These are phyloP conservation scores for Colletotrichum liaoningense DNA, from an alignment of 2,329 filamentous ascomycete genomes.

Conservation along the genomic window DNA sequence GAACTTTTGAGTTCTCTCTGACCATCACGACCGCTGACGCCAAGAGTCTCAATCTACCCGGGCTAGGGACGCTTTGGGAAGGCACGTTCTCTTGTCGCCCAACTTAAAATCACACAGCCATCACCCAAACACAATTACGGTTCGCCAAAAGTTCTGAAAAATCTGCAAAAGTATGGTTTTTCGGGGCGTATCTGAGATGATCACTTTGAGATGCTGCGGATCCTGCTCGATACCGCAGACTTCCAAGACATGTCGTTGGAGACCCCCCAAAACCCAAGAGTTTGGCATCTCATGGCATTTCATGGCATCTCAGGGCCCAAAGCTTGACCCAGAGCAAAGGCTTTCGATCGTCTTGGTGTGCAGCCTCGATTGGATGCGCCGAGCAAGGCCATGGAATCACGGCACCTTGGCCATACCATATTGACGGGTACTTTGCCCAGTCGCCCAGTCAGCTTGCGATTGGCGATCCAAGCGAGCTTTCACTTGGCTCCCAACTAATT, in stretches of 20 bases:
- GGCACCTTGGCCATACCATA: conserved; percentile 25
- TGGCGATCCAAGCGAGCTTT: conserved; percentile 28
- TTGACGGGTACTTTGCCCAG: conserved; percentile 5
- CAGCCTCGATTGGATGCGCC: conserved; percentile 16
- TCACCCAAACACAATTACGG: neutral
- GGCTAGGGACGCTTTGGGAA: conserved; percentile 13
- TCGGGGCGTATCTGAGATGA: neutral
- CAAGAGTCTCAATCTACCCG: conserved; percentile 18
- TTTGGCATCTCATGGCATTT: conserved; percentile 16
- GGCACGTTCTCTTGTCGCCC: neutral
- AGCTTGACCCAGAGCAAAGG: conserved; percentile 30
- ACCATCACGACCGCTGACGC: conserved; percentile 21
- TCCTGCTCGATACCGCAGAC: neutral
- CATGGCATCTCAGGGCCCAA: conserved; percentile 14
- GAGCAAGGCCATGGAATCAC: conserved; percentile 23
- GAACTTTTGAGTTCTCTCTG: neutral
- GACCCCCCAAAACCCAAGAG: conserved; percentile 1
- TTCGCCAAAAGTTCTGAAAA: neutral
- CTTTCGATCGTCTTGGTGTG: conserved; percentile 6
- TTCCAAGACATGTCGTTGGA: conserved; percentile 25
- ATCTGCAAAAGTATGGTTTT: neutral
- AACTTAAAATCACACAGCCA: conserved; percentile 1
- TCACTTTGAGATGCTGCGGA: neutral
- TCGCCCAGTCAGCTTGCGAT: conserved; percentile 14
- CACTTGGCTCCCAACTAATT: conserved; percentile 1